Evolutionary conservation across 495 filamentous ascomycete species (phyloP).

Genomic region (Immersiella caudata): DNA sequence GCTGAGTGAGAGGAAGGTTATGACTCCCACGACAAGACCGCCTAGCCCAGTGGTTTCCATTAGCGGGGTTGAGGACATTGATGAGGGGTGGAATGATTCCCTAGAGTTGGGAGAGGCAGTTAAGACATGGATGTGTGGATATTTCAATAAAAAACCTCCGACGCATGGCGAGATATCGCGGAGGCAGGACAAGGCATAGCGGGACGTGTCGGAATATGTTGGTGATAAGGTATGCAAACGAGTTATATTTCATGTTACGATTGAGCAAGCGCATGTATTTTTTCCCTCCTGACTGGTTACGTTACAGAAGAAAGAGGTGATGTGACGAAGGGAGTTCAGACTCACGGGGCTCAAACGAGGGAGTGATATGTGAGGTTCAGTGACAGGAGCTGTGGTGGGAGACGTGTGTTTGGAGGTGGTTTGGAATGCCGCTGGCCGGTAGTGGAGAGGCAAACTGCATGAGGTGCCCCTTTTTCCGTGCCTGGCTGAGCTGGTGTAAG

Average conservation of each 20-base stretch:
- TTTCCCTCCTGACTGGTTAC: background rate
- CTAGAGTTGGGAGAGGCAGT: background rate
- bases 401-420: slow-evolving; percentile 7
- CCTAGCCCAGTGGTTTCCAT: background rate
- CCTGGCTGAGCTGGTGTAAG: background rate
- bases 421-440: slow-evolving; percentile 7
- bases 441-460: background rate
- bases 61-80: background rate
- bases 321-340: background rate
- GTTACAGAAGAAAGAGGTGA: background rate
- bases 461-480: background rate
- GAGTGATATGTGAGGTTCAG: background rate
- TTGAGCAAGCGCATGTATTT: background rate
- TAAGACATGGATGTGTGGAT: background rate
- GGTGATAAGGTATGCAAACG: background rate
- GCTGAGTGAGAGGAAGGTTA: background rate
- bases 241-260: background rate
- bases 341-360: background rate
- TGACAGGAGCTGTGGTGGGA: background rate
- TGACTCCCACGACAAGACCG: background rate
- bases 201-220: no score
- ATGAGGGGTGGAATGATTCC: background rate
- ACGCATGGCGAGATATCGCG: no score
- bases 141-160: no score
- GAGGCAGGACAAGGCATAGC: no score